Evolutionary conservation across 176 grass and related monocot genomes (phyloP), one percentile per base, ranked within the genome.

Genomic region (Pontederia paniculata): DNA sequence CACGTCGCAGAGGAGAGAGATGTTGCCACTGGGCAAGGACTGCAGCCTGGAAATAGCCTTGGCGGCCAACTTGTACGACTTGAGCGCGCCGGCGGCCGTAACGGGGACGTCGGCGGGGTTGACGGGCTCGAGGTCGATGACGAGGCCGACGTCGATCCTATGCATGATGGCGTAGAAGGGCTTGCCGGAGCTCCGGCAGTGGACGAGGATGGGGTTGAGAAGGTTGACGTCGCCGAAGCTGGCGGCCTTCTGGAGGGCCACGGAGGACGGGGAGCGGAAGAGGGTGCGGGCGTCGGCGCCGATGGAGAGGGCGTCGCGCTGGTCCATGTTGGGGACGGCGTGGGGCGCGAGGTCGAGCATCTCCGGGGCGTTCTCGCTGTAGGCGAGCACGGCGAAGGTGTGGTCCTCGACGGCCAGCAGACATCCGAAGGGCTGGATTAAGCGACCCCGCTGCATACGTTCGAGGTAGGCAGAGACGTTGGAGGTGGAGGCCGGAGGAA

Each of bases 151-250:
- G 54, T 91, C 93, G 54, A 88, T 73, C 18, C 77, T 71, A 74
- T 97, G 86, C 74, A 97, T 20, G 54, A 97, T 84, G 20, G 93
- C 93, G n/a, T 97, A 91, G 60, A 97, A 97, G 2, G 93, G 93
- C 82, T 97, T 97, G 18, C 86, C 86, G 0, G 86, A 91, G 22
- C 77, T 97, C 57, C 72, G 74, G 74, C 84, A 85, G 57, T 97
- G 93, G 44, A 97, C 93, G 42, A 91, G 77, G 58, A 97, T 90
- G 5, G 86, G 93, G 62, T 97, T 91, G 60, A 97, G 79, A 59
- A 97, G 74, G 49, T 78, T 84, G 53, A 97, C 77, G 58, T 97
- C 82, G 54, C 77, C 74, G 56, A 84, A 91, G 57, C 48, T 62
- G 42, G 83, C 93, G 10, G 93, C 93, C 77, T 97, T 91, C 52